Evolutionary conservation across 2,329 filamentous ascomycete species (phyloP).

Genomic region (Venturia aucupariae): DNA sequence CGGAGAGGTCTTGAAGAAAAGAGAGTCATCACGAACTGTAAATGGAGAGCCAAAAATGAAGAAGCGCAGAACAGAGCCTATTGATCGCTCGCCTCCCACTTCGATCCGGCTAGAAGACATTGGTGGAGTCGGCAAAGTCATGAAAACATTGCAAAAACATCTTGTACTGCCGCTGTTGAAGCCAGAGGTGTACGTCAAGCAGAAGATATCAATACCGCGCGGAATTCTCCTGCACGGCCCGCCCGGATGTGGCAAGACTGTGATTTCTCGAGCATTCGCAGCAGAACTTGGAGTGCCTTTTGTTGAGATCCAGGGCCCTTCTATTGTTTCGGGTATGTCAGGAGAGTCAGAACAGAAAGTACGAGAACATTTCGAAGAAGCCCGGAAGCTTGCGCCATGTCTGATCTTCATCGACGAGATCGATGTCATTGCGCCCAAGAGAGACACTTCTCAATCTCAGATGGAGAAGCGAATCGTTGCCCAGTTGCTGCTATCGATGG

Average conservation of each 20-base stretch:
- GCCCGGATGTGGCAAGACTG: conserved; percentile 78
- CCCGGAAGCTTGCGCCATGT: conserved; percentile 75
- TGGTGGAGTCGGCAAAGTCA: conserved; percentile 66
- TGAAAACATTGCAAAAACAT: conserved; percentile 58
- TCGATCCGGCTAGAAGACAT: conserved; percentile 62
- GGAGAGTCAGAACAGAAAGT: conserved; percentile 84
- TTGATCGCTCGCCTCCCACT: conserved; percentile 55
- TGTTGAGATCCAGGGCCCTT: conserved; percentile 72
- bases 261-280: conserved; percentile 71
- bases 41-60: conserved; percentile 61
- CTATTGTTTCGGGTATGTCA: conserved; percentile 77
- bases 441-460: conserved; percentile 73
- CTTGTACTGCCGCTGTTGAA: conserved; percentile 64
- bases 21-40: conserved; percentile 36
- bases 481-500: conserved; percentile 80
- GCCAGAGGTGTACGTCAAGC: conserved; percentile 53
- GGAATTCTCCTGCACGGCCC: conserved; percentile 75
- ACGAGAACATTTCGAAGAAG: conserved; percentile 78
- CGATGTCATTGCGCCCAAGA: conserved; percentile 80
- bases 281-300: conserved; percentile 68
- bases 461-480: conserved; percentile 83
- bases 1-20: conserved; percentile 36
- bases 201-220: conserved; percentile 59
- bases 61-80: conserved; percentile 49
- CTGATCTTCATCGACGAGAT: conserved; percentile 89